Conservation (phyloP, 495 filamentous ascomycete species). For the Aspergillus bertholletiae region DNA sequence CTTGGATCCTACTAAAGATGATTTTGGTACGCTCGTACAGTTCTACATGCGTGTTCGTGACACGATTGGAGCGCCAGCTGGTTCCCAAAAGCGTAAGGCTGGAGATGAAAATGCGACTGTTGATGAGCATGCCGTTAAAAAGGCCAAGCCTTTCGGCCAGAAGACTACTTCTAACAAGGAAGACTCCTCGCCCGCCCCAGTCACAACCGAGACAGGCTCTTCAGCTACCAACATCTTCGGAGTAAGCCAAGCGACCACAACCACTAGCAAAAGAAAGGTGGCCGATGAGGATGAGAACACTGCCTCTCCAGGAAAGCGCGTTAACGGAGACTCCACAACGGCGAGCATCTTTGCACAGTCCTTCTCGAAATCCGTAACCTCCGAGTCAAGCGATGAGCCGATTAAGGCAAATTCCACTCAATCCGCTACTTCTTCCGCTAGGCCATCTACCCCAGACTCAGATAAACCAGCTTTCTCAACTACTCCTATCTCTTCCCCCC, state of each 20-base stretch:
- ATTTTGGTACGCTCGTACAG: slow-evolving; percentile 30
- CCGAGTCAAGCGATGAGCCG: slow-evolving; percentile 11
- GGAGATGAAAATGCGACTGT: neutral
- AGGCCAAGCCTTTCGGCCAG: slow-evolving; percentile 16
- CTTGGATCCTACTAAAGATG: slow-evolving; percentile 23
- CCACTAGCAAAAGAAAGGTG: slow-evolving; percentile 17
- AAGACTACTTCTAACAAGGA: neutral
- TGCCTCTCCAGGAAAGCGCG: slow-evolving; percentile 17
- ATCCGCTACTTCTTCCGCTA: slow-evolving; percentile 5
- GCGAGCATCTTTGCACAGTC: slow-evolving; percentile 41
- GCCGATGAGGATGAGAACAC: slow-evolving; percentile 10
- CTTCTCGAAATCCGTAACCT: slow-evolving; percentile 31
- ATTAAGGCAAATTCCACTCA: slow-evolving; percentile 4
- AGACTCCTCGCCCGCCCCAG: slow-evolving; percentile 3
- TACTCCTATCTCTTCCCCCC: slow-evolving; percentile 19
- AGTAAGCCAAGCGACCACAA: slow-evolving; percentile 4
- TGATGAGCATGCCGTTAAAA: slow-evolving; percentile 12
- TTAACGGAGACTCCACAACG: slow-evolving; percentile 29
- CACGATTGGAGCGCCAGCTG: slow-evolving; percentile 30
- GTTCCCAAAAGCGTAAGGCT: slow-evolving; percentile 17
- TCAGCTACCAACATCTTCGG: slow-evolving; percentile 13
- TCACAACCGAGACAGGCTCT: slow-evolving; percentile 2
- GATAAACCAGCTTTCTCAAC: slow-evolving; percentile 15
- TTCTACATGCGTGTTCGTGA: slow-evolving; percentile 35
- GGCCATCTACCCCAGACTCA: slow-evolving; percentile 15